These are phyloP conservation scores for Phlebopus sp. DNA, from an alignment of 1,284 basidiomycete genomes.

Conservation along the genomic window DNA sequence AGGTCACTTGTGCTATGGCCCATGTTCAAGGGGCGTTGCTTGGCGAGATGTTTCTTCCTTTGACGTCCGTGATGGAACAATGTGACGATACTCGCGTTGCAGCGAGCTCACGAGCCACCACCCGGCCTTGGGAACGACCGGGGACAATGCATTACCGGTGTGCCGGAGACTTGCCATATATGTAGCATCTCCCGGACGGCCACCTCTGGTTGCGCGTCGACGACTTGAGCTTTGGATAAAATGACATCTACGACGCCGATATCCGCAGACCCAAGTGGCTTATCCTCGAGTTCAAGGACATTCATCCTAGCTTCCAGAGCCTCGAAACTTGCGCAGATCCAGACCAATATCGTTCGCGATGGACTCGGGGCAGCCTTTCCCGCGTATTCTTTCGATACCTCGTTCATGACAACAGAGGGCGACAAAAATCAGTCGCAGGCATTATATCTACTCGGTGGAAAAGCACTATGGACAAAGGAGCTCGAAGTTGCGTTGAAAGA, in stretches of 20 bases:
- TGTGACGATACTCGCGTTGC: too few species aligned
- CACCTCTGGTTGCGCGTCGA: background rate
- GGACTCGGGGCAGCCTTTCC: constrained; percentile 51
- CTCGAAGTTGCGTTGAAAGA: constrained; percentile 82
- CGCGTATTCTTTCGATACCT: constrained; percentile 58
- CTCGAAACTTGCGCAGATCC: constrained; percentile 83
- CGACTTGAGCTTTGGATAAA: background rate
- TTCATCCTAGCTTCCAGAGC: constrained; percentile 81
- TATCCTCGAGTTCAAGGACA: constrained; percentile 13
- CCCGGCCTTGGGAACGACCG: too few species aligned
- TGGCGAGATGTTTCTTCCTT: too few species aligned
- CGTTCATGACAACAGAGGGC: constrained; percentile 88
- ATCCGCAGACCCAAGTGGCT: background rate
- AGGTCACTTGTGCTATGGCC: too few species aligned
- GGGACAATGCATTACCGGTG: too few species aligned
- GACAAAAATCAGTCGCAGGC: constrained; percentile 89
- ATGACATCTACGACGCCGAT: constrained; percentile 10
- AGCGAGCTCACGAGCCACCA: too few species aligned
- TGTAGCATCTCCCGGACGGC: too few species aligned
- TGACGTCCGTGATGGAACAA: too few species aligned
- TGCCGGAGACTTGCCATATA: too few species aligned
- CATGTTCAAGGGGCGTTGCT: too few species aligned
- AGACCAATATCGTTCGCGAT: constrained; percentile 75
- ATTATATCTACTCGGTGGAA: constrained; percentile 78
- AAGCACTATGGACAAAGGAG: constrained; percentile 94